Percentiles rank a stretch among this genome's conserved stretches.
Conservation (phyloP, 345 rosid species). For the Tarenaya hassleriana region DNA sequence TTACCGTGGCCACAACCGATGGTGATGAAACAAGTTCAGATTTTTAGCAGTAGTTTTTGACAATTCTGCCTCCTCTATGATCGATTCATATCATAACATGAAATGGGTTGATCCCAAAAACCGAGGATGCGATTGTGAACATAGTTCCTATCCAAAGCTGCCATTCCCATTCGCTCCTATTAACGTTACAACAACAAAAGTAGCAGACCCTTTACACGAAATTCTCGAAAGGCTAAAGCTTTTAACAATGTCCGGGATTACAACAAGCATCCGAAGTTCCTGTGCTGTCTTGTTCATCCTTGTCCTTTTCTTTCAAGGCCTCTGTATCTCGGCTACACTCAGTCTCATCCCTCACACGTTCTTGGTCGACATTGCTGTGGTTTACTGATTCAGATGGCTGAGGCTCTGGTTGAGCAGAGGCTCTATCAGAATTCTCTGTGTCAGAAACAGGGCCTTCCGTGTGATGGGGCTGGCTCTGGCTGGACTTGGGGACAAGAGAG, state of each 20-base stretch:
- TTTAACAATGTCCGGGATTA: conserved; percentile 22
- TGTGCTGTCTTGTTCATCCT: conserved; percentile 12
- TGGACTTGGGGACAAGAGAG: conserved; percentile 44
- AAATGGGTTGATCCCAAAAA: not conserved
- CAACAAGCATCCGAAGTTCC: conserved; percentile 19
- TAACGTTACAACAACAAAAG: conserved; percentile 16
- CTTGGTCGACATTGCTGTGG: conserved; percentile 3
- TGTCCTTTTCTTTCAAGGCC: conserved; percentile 9
- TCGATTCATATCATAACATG: not conserved
- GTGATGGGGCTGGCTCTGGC: conserved; percentile 23
- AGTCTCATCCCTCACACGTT: conserved; percentile 2
- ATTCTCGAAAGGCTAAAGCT: not conserved
- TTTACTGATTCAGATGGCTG: conserved; percentile 5
- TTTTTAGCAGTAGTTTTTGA: too few species aligned
- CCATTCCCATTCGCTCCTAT: conserved; percentile 5
- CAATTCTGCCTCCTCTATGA: too few species aligned
- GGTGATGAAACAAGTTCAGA: too few species aligned
- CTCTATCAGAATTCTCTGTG: conserved; percentile 10
- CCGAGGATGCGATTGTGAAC: too few species aligned
- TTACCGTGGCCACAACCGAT: too few species aligned
- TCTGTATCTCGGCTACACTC: conserved; percentile 7
- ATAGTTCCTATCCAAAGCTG: not conserved
- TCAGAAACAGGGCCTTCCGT: conserved; percentile 24
- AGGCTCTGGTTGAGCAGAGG: conserved; percentile 12
- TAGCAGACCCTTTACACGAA: conserved; percentile 1